Evolutionary conservation across 257 asterid species (phyloP), one percentile per base, ranked within the genome.

Genomic region (Hygrophila difformis): DNA sequence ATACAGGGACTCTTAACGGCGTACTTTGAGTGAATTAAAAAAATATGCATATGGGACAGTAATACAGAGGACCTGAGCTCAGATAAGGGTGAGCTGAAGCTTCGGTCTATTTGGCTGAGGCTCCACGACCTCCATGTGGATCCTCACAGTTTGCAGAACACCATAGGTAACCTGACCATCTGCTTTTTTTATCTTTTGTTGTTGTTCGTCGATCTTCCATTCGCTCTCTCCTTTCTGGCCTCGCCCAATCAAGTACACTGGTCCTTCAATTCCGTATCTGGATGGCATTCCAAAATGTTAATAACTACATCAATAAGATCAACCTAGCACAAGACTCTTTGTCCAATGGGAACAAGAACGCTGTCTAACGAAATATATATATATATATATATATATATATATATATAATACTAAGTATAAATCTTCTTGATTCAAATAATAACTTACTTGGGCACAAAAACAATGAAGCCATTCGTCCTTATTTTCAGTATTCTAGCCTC

Each of bases 251-350:
- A 82, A 66, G 73, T 78, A 65, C 19, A 89, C 93, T 0, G 96
- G 96, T 52, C 98, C 98, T 75, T 89, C 98, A 6, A 89, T 89
- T 57, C 98, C 98, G 44, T 69, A 89, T 51, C 98, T 89, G 76
- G 38, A 62, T 46, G 24, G 19, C n/a, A 53, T 3, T 24, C 24
- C 24, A 44, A 20, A 16, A 39, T 10, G 2, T 28, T 2, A 39
- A 52, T 34, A 45, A 16, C 34, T 5, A 38, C 48, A 37, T 13
- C 23, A 18, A 15, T 20, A 35, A 31, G 44, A n/a, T n/a, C 28
- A 28, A 12, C 39, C 23, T 5, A 45, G n/a, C n/a, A 22, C 3
- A 16, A 13, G n/a, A 45, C 60, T 42, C 39, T 16, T n/a, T n/a
- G n/a, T n/a, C n/a, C n/a, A n/a, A n/a, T n/a, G n/a, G n/a, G n/a